Base-by-base conservation (phyloP, 768 basidiomycete genomes). In the Lactifluus echinatus region DNA sequence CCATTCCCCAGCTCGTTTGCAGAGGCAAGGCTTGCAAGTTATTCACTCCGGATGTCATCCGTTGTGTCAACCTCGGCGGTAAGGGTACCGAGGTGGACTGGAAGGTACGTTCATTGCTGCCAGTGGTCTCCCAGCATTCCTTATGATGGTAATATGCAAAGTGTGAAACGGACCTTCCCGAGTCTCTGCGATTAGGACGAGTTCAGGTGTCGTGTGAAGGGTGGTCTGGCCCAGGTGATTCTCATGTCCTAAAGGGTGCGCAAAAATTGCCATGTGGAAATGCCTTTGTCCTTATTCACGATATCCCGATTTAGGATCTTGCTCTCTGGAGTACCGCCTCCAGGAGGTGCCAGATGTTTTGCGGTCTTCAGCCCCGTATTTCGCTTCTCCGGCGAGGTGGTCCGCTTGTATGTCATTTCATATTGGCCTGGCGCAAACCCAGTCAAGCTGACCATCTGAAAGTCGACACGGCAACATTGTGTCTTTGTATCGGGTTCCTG, bases 131-230 rank as follows among this genome's bases (percentile, higher is more conserved):
- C n/a, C 28, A 2, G 23, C 11, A 6, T 15, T 26, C 45, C 40
- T 53, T 26, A 48, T 23, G 50, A 19, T 17, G n/a, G 14, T 10
- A 10, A 6, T 48, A 3, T 14, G 8, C 10, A 23, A 62, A 93
- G 87, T 96, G 93, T 66, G 86, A 92, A 69, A 86, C 92, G 34
- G 93, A 97, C 67, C 74, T 97, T 6, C 94, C 93, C 8, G 83
- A 84, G 48, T 74, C 82, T 8, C 69, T 95, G 53, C 79, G 93
- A 17, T 87, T 97, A 54, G 94, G 94, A 15, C 79, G 81, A 61
- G 85, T 95, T 0, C 82, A 89, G 63, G 83, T 97, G 1, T 85
- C 83, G 17, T 97, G 94, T 65, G 94, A 97, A 74, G 94, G 94
- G 23, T 97, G 88, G 87, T 81, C 79, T 37, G 73, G 76, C 31